Evolutionary conservation across 108 stramenopile species (phyloP), one percentile per base, ranked within the genome.

Genomic region (Mediolabrus comicus): DNA sequence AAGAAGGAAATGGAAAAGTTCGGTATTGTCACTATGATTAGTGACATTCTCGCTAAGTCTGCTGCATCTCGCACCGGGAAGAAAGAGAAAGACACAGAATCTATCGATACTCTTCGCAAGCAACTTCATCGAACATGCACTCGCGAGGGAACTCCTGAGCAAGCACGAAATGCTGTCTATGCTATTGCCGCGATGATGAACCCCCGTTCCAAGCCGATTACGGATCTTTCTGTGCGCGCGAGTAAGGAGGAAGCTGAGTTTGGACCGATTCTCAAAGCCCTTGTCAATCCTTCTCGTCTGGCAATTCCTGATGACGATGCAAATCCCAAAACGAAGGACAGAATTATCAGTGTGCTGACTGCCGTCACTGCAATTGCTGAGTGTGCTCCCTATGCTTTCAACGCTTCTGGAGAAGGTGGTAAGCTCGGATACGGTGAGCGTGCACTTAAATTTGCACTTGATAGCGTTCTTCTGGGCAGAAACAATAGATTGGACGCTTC

Each of bases 101-200:
- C 35, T 27, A 53, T 71, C 33, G 59, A 57, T 17, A 70, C 65
- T 19, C 62, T 87, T 12, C 71, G 75, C 12, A 54, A 67, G 28
- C 73, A 84, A 62, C 83, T 89, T 19, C 34, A 86, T 31, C 58
- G 85, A 28, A 51, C 84, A 33, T 90, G 89, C 63, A 84, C 80
- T 16, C 67, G 79, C 32, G 85, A 88, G 62, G 89, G 88, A 34
- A 84, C 86, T 25, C 84, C 89, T 36, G 85, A 91, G 62, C 91
- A 95, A 79, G 94, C 94, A n/a, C 72, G 74, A 22, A 77, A 89
- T 74, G 87, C 91, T n/a, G 85, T 89, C 24, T 62, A 72, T 32
- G 86, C 89, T 0, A 74, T 94, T 24, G 81, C 83, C 22, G 79
- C 89, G 10, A 39, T 90, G 53, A 63, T 84, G 10, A 69, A 73